Evolutionary conservation across 2,329 filamentous ascomycete genomes (phyloP).

Genomic region (Pseudogymnoascus destructans): DNA sequence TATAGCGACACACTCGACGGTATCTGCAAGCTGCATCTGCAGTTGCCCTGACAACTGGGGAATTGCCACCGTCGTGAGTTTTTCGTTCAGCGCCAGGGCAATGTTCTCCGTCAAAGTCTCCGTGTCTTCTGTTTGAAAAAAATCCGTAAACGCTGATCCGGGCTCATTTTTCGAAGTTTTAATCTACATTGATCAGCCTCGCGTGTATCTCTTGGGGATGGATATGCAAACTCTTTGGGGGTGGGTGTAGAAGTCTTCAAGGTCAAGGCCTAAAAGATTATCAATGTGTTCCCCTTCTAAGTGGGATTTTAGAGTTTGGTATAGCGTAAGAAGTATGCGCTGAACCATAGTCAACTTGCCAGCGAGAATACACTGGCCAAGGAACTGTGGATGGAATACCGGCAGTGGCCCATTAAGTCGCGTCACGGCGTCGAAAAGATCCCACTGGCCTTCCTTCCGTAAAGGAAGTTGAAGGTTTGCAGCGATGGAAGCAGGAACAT

Average conservation of each 20-base stretch:
- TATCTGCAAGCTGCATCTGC: conserved; percentile 74
- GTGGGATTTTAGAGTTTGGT: conserved; percentile 69
- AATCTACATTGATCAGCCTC: conserved; percentile 16
- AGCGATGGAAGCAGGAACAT: conserved; percentile 26
- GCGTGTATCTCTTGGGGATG: neutral
- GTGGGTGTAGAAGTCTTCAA: conserved; percentile 44
- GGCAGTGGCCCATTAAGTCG: conserved; percentile 78
- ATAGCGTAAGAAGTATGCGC: conserved; percentile 56
- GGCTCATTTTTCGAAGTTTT: conserved; percentile 17
- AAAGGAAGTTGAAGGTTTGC: conserved; percentile 11
- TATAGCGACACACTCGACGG: conserved; percentile 69
- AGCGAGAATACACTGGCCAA: conserved; percentile 73
- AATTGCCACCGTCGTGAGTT: conserved; percentile 60
- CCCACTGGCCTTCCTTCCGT: conserved; percentile 25
- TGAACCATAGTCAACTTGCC: conserved; percentile 65
- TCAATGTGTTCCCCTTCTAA: conserved; percentile 70
- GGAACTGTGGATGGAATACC: conserved; percentile 81
- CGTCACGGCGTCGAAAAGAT: conserved; percentile 72
- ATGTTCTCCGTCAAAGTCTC: conserved; percentile 58
- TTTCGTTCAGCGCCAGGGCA: conserved; percentile 59
- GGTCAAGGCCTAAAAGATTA: conserved; percentile 54
- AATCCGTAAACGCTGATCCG: conserved; percentile 36
- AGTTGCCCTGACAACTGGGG: conserved; percentile 73
- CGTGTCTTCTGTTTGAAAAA: conserved; percentile 36
- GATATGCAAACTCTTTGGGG: conserved; percentile 16